Base-by-base conservation (phyloP, 1,284 basidiomycete species). In the Anthracocystis setariae region DNA sequence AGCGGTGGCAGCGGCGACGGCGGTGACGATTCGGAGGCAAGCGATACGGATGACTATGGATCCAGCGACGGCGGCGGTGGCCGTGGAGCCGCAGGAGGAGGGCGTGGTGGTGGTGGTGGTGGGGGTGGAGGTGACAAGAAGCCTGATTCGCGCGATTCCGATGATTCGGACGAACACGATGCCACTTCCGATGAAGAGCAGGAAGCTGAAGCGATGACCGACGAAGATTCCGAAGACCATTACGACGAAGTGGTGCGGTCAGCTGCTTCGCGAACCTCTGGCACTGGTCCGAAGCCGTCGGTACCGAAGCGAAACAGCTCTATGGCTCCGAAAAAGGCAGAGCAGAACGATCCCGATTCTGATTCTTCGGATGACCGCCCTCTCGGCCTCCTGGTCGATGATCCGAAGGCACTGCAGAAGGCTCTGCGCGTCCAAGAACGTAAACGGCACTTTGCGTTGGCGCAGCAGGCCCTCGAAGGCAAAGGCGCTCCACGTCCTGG, bases 51-150 rank as follows among this genome's bases (percentile, higher is more conserved):
- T 39, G 72, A 77, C 45, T 77, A 77, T 42, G 77, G 77, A 5
- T 78, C 76, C 17, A 78, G 76, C 48, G 76, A 78, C 38, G 74
- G 73, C 12, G 71, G 63, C n/a, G 72, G 58, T 12, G 62, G 62
- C 21, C 64, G 51, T 33, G 60, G 61, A 32, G 65, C 60, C 12
- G 50, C 60, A 46, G 72, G 73, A 43, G 67, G 60, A 46, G 72
- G 73, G 39, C 63, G 57, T 23, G 67, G 44, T 10, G 64, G 64
- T 17, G 71, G n/a, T n/a, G n/a, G n/a, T n/a, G n/a, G n/a, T n/a
- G n/a, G n/a, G n/a, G n/a, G n/a, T n/a, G n/a, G n/a, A n/a, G n/a
- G 58, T 23, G 65, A 59, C 35, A 67, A 35, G 46, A 53, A 38
- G 10, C 64, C 64, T 20, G 63, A 56, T 13, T 18, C 40, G 21